phyloP scores from a whole-genome alignment of 768 basidiomycete genomes.

The Mycena crocata region DNA sequence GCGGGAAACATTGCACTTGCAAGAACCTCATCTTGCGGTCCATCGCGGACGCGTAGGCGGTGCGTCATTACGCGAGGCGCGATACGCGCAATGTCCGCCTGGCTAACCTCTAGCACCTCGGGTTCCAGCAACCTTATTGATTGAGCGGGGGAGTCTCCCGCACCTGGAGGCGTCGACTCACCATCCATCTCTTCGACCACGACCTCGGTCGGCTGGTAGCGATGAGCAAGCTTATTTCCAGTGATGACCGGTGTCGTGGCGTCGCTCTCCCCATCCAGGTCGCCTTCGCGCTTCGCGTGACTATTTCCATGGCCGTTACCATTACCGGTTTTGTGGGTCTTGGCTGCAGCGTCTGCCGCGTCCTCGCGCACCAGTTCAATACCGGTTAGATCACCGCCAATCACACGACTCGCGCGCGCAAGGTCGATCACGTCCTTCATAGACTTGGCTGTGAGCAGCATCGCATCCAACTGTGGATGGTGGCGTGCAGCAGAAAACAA shows the following conservation, averaged over 20 bases:
- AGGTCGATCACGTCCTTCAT: conserved; percentile 76
- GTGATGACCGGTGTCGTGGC: not conserved
- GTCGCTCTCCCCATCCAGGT: conserved; percentile 28
- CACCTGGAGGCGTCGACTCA: conserved; percentile 14
- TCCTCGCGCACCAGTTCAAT: conserved; percentile 60
- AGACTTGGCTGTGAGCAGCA: conserved; percentile 70
- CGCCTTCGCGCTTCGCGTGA: conserved; percentile 27
- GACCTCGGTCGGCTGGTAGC: conserved; percentile 33
- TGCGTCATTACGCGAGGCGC: conserved; percentile 81
- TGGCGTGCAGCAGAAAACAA: conserved; percentile 81
- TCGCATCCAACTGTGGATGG: conserved; percentile 75
- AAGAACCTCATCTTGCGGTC: conserved; percentile 77
- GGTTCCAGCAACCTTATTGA: conserved; percentile 36
- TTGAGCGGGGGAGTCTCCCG: conserved; percentile 25
- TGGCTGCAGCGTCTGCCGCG: conserved; percentile 25
- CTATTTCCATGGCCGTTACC: too few relatives aligned
- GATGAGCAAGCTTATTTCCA: conserved; percentile 23
- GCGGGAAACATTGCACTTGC: conserved; percentile 73
- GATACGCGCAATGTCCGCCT: conserved; percentile 80
- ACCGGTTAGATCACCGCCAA: conserved; percentile 71
- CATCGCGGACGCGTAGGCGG: conserved; percentile 75
- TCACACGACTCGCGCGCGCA: conserved; percentile 71
- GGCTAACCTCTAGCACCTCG: conserved; percentile 68
- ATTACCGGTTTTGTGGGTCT: too few relatives aligned
- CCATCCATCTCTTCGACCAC: conserved; percentile 31